phyloP scores from a whole-genome alignment of 202 grass and related monocot genomes.

The Alloteropsis angusta region DNA sequence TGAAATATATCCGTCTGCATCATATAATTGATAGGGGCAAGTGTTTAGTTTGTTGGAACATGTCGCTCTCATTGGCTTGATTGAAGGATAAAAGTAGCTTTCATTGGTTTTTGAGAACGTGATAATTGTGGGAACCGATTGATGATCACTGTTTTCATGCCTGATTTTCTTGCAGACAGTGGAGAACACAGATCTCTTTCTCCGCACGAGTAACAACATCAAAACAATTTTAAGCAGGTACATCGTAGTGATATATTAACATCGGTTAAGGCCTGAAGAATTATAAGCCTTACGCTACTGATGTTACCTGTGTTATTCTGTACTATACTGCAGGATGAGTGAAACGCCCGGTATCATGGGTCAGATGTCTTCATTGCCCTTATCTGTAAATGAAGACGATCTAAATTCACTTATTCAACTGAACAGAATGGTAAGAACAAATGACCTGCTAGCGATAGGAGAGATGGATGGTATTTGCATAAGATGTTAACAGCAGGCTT shows the following conservation, averaged over 20 bases:
- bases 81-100: neutral
- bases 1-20: neutral
- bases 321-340: slow-evolving; percentile 45
- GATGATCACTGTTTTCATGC: slow-evolving; percentile 18
- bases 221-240: slow-evolving; percentile 76
- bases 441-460: neutral
- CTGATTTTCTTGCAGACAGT: slow-evolving; percentile 50
- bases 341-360: slow-evolving; percentile 55
- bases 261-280: neutral
- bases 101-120: neutral
- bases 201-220: slow-evolving; percentile 65
- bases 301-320: neutral
- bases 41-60: slow-evolving; percentile 10
- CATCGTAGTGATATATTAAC: neutral
- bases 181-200: slow-evolving; percentile 50
- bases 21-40: neutral
- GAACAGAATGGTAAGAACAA: slow-evolving; percentile 62
- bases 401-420: slow-evolving; percentile 56
- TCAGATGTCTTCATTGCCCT: slow-evolving; percentile 51
- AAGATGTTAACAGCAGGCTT: neutral
- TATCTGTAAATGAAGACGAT: slow-evolving; percentile 48
- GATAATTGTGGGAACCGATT: neutral
- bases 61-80: neutral
- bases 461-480: neutral
- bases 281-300: neutral